Evolutionary conservation across 2,329 filamentous ascomycete species (phyloP).

Genomic region (Trichoderma polysporum): DNA sequence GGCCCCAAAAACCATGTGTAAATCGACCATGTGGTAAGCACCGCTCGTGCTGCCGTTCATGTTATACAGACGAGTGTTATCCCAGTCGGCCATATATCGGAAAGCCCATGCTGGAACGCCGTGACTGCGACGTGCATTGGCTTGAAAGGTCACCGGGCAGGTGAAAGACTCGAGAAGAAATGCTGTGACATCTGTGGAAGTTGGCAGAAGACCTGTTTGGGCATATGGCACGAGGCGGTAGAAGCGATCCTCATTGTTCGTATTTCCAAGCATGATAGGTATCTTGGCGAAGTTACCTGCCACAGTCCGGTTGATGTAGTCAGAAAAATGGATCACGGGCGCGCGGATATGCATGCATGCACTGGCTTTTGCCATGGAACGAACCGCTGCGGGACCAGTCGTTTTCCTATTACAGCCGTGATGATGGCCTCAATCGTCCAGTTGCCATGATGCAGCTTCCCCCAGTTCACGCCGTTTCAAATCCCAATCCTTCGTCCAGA

Average conservation of each 20-base stretch:
- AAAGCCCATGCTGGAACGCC: slow-evolving; percentile 44
- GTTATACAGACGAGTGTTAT: slow-evolving; percentile 45
- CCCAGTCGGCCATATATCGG: slow-evolving; percentile 50
- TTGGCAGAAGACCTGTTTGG: not conserved
- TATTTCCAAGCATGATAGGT: slow-evolving; percentile 1
- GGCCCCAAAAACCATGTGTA: slow-evolving; percentile 48
- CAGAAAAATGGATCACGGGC: not conserved
- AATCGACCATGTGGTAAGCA: slow-evolving; percentile 49
- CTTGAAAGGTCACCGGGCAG: slow-evolving; percentile 44
- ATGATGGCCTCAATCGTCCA: not conserved
- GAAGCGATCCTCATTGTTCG: slow-evolving; percentile 1
- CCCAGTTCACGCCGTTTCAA: not conserved
- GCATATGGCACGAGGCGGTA: slow-evolving; percentile 1
- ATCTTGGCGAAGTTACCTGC: not conserved
- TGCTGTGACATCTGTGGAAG: not conserved
- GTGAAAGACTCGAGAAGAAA: slow-evolving; percentile 47
- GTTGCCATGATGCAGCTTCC: not conserved
- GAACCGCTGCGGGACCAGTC: not conserved
- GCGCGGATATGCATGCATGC: not conserved
- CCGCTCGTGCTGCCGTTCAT: slow-evolving; percentile 36
- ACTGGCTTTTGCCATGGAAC: not conserved
- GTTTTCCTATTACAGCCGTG: not conserved
- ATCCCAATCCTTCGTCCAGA: not conserved
- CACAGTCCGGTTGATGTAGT: not conserved
- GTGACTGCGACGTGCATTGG: slow-evolving; percentile 33